A percentile compares a stretch with the other conserved stretches of the same genome.
Evolutionary conservation across 1,139 yeast species (phyloP).

Genomic region (Nakaseomyces glabratus): DNA sequence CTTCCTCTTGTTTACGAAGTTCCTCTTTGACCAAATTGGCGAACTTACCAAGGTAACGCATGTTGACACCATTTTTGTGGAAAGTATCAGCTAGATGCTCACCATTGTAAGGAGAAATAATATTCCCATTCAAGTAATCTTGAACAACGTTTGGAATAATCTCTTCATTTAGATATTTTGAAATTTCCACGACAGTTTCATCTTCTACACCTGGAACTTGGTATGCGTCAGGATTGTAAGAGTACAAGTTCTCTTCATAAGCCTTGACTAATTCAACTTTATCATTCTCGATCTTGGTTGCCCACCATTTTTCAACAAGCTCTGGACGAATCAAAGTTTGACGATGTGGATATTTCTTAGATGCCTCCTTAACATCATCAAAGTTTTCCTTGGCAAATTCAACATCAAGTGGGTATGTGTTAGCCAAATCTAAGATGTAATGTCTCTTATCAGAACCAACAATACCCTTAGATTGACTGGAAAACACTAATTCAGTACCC

Average conservation of each 20-base stretch:
- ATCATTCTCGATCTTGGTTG: conserved; percentile 50
- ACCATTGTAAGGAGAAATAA: conserved; percentile 74
- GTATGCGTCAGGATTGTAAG: conserved; percentile 77
- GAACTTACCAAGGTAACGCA: conserved; percentile 74
- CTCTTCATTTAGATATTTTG: conserved; percentile 49
- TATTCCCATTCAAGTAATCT: conserved; percentile 38
- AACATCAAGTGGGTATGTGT: conserved; percentile 78
- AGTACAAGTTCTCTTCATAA: conserved; percentile 47
- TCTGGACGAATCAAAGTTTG: conserved; percentile 76
- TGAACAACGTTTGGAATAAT: conserved; percentile 58
- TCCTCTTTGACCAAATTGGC: conserved; percentile 24
- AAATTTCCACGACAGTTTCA: conserved; percentile 54
- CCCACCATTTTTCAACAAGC: conserved; percentile 89
- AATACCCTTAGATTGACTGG: conserved; percentile 79
- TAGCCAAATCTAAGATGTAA: conserved; percentile 75
- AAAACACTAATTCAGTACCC: conserved; percentile 49
- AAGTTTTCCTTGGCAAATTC: conserved; percentile 55
- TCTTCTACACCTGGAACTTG: conserved; percentile 47
- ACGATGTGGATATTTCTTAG: conserved; percentile 67
- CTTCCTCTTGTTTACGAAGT: conserved; percentile 22
- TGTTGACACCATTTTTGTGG: conserved; percentile 77
- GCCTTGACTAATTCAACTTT: conserved; percentile 36
- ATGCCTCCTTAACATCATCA: conserved; percentile 33
- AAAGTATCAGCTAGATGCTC: conserved; percentile 55
- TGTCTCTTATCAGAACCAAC: conserved; percentile 77